phyloP scores from a whole-genome alignment of 805 yeast genomes.

The Saturnispora saitoi region DNA sequence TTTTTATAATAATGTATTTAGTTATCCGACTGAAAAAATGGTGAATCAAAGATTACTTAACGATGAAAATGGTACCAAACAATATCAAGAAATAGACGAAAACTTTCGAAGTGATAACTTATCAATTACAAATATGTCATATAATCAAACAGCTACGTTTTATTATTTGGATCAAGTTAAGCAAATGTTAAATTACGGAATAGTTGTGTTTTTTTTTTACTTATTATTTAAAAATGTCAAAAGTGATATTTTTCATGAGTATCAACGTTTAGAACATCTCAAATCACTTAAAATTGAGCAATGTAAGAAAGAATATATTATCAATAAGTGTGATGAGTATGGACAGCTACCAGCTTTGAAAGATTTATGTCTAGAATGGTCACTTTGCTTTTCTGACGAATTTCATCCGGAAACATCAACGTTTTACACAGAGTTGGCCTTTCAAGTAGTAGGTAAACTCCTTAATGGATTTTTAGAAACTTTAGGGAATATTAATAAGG shows the following conservation, averaged over 20 bases:
- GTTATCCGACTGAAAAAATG: neutral
- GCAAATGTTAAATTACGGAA: constrained; percentile 9
- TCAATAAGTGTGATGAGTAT: constrained; percentile 50
- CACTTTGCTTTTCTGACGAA: constrained; percentile 51
- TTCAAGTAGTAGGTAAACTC: constrained; percentile 53
- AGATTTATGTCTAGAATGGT: constrained; percentile 52
- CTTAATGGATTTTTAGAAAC: constrained; percentile 61
- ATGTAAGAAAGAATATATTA: constrained; percentile 44
- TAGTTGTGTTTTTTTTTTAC: constrained; percentile 1
- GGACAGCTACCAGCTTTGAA: constrained; percentile 51
- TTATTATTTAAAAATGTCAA: constrained; percentile 32
- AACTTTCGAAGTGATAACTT: no score
- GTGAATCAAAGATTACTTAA: neutral
- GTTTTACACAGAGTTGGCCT: constrained; percentile 50
- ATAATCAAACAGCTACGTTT: neutral
- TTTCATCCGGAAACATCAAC: constrained; percentile 36
- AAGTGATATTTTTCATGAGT: constrained; percentile 43
- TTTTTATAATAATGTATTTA: constrained; percentile 8
- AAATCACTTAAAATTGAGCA: constrained; percentile 42
- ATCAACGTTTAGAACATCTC: constrained; percentile 39
- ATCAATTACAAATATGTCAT: neutral
- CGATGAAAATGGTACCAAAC: neutral
- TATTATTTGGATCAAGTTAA: neutral
- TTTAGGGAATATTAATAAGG: constrained; percentile 49
- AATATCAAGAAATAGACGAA: neutral